Evolutionary conservation across 495 filamentous ascomycete species (phyloP).

Genomic region (Symbiotaphrina buchneri): DNA sequence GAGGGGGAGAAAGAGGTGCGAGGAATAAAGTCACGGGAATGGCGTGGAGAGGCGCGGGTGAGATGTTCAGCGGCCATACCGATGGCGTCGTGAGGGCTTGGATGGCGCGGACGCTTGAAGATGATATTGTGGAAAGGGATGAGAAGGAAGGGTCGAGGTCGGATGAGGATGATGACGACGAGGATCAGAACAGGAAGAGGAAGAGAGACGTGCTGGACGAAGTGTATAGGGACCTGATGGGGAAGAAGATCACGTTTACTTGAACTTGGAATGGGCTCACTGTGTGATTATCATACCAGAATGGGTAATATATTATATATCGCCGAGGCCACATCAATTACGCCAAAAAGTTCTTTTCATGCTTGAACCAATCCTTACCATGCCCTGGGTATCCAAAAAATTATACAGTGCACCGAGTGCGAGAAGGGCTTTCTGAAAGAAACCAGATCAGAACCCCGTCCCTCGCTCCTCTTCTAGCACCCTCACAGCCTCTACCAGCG

Average conservation of each 20-base stretch:
- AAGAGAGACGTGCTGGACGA: constrained; percentile 26
- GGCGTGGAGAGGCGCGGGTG: constrained; percentile 40
- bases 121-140: constrained; percentile 17
- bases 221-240: constrained; percentile 26
- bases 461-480: not conserved
- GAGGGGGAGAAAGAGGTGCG: constrained; percentile 15
- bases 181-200: constrained; percentile 12
- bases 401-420: no score
- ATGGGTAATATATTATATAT: no score
- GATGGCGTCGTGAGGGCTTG: constrained; percentile 36
- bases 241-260: constrained; percentile 26
- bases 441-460: no score
- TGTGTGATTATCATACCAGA: no score
- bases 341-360: no score
- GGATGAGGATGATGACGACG: constrained; percentile 21
- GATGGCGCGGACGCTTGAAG: constrained; percentile 23
- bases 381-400: no score
- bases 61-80: constrained; percentile 29
- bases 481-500: not conserved
- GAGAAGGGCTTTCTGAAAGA: no score
- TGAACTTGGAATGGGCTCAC: no score
- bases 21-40: constrained; percentile 42
- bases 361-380: no score
- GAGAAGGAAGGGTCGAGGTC: constrained; percentile 21
- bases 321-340: no score